A percentile compares a stretch with the other conserved stretches of the same genome.
Conservation (phyloP, 73 alveolate genomes). For the Diophrys sp. region DNA sequence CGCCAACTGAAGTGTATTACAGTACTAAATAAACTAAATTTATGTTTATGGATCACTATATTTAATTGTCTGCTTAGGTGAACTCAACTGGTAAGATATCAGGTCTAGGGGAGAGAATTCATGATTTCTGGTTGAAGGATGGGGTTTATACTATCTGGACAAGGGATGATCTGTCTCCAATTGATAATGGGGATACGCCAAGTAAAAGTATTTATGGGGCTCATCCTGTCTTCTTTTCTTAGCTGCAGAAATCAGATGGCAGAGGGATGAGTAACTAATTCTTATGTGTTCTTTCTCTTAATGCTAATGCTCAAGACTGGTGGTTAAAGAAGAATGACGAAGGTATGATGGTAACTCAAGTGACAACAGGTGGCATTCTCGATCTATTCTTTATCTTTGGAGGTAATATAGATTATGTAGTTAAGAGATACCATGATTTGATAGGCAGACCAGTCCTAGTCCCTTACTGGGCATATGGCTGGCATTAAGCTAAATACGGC, state of each 20-base stretch:
- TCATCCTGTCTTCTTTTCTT: constrained; percentile 88
- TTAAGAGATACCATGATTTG: constrained; percentile 65
- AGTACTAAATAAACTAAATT: constrained; percentile 5
- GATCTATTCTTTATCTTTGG: constrained; percentile 74
- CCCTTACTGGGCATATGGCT: constrained; percentile 89
- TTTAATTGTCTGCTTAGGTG: constrained; percentile 7
- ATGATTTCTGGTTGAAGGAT: constrained; percentile 66
- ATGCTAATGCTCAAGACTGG: constrained; percentile 82
- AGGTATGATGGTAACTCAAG: constrained; percentile 57
- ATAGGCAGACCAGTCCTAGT: constrained; percentile 84
- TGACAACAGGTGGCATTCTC: constrained; percentile 84
- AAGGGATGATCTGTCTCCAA: constrained; percentile 75
- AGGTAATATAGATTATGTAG: constrained; percentile 75
- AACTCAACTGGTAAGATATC: constrained; percentile 58
- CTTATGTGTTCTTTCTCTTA: constrained; percentile 62
- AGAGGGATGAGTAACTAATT: constrained; percentile 50
- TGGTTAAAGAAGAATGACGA: constrained; percentile 32
- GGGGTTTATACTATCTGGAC: constrained; percentile 91
- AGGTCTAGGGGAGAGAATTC: constrained; percentile 96
- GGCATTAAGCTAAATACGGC: constrained; percentile 93
- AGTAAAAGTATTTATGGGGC: constrained; percentile 91
- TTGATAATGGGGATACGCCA: constrained; percentile 86
- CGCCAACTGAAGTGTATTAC: constrained; percentile 12
- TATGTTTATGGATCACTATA: constrained; percentile 9
- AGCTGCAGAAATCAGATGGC: constrained; percentile 28